Evolutionary conservation across 2,329 filamentous ascomycete species (phyloP), one percentile per base, ranked within the genome.

Genomic region (Alternaria solani): DNA sequence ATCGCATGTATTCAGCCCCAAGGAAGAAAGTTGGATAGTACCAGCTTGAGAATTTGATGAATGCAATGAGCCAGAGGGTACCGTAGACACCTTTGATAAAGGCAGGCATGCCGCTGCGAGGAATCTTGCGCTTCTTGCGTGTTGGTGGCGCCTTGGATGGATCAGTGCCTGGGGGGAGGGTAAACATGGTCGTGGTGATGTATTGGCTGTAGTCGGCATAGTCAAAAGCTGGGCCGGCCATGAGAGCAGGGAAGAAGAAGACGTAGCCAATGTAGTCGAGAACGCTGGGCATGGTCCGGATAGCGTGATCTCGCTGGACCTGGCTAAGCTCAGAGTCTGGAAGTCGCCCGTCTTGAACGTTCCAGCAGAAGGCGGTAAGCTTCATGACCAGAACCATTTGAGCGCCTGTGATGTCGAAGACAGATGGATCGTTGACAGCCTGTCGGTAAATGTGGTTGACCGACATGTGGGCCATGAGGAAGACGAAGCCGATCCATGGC

Each of bases 351-450:
- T 99, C 95, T 72, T 95, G 93, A 8, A 98, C 90, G 75, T 98
- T 98, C 95, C 95, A 99, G 81, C 93, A 96, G 75, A 99, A 99
- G 5, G 94, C 91, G 23, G 89, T 93, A 36, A 99, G 87, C 76
- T 99, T 99, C 93, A 99, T 99, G 64, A 98, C 90, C 69, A 98
- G 81, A 34, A 99, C 95, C 95, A 99, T 99, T 79, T 99, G 95
- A 1, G 94, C 93, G 41, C 91, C 80, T 58, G 94, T 97, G 68
- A 99, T 94, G 77, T 99, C 95, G 60, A 97, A 84, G 2, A 82
- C 80, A 39, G 86, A 84, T 0, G 91, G 87, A 62, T 88, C 85
- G 68, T 91, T 84, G 39, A 86, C 81, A 39, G 89, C 86, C 78
- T 96, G 93, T 39, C 96, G 91, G 59, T 87, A 83, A 63, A 99